These are phyloP conservation scores for Penicillium maclennaniae DNA, from an alignment of 495 filamentous ascomycete species.

Conservation along the genomic window DNA sequence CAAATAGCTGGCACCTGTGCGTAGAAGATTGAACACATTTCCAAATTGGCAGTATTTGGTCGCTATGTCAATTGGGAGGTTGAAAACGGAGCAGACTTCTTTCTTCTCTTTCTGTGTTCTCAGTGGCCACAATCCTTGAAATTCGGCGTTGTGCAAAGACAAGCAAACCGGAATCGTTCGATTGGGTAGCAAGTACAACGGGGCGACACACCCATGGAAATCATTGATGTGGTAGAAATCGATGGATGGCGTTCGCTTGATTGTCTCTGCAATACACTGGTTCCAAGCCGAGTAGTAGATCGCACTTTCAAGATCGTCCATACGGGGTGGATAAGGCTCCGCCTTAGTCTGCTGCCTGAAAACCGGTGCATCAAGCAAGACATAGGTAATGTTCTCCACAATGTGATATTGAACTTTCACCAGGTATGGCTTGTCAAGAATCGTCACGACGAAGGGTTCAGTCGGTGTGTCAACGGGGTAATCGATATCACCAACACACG, in stretches of 20 bases:
- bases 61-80: conserved; percentile 46
- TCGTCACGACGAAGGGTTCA: conserved; percentile 57
- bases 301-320: conserved; percentile 65
- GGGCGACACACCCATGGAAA: conserved; percentile 62
- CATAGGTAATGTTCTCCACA: conserved; percentile 64
- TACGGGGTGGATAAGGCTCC: conserved; percentile 63
- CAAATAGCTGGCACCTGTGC: conserved; percentile 60
- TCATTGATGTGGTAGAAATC: conserved; percentile 71
- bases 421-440: conserved; percentile 57
- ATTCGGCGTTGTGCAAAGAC: conserved; percentile 64
- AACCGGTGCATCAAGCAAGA: conserved; percentile 62
- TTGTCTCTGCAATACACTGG: conserved; percentile 58
- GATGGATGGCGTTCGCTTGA: conserved; percentile 50
- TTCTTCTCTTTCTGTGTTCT: conserved; percentile 54
- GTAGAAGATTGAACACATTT: conserved; percentile 64
- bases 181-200: conserved; percentile 55
- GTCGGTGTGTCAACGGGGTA: conserved; percentile 55
- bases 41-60: conserved; percentile 64
- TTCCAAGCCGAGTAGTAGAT: conserved; percentile 70
- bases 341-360: conserved; percentile 64
- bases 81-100: conserved; percentile 62
- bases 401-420: conserved; percentile 62
- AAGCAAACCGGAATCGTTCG: conserved; percentile 55
- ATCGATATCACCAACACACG: conserved; percentile 61
- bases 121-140: conserved; percentile 69